Evolutionary conservation across 2,329 filamentous ascomycete species (phyloP), one percentile per base, ranked within the genome.

Genomic region (Sclerotinia minor): DNA sequence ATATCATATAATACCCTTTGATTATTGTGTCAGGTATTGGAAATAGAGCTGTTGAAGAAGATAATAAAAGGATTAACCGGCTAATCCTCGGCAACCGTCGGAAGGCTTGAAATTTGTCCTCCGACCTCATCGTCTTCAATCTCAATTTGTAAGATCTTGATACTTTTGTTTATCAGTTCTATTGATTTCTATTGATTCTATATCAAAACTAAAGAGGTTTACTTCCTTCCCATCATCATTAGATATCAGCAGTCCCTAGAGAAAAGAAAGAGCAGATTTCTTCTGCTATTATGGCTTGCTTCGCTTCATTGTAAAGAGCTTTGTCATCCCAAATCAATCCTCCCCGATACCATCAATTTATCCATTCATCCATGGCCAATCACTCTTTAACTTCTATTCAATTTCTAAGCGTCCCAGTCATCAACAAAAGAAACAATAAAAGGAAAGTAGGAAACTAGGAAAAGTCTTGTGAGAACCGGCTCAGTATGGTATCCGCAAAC

Each of bases 331-430:
- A 41, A 24, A 38, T 60, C 32, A 35, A 47, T 29, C 41, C 26
- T 49, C 7, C 13, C 19, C 11, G 21, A n/a, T 11, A 8, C 29
- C 21, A 49, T 61, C 58, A 7, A 60, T 47, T 7, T 44, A 58
- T 35, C 44, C 21, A 24, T n/a, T 32, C 44, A 35, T 49, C 83
- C n/a, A 87, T 87, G 17, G 13, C 9, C 29, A 55, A 41, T 32
- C 7, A 21, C 38, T 15, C 58, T 24, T 38, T 44, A 19, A 35
- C 17, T 47, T 60, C 26, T 24, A 15, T 15, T 15, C 9, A 38
- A n/a, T 32, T 6, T 55, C n/a, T 13, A 35, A 55, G 53, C n/a
- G 11, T 35, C n/a, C 21, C 9, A 7, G 53, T 41, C 9, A 55
- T n/a, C 19, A 57, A 57, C 21, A 57, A 38, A 41, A n/a, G 15